A percentile compares a stretch with the other conserved stretches of the same genome.
Evolutionary conservation across 352 stramenopile species (phyloP).

Genomic region (Globisporangium radiosum): DNA sequence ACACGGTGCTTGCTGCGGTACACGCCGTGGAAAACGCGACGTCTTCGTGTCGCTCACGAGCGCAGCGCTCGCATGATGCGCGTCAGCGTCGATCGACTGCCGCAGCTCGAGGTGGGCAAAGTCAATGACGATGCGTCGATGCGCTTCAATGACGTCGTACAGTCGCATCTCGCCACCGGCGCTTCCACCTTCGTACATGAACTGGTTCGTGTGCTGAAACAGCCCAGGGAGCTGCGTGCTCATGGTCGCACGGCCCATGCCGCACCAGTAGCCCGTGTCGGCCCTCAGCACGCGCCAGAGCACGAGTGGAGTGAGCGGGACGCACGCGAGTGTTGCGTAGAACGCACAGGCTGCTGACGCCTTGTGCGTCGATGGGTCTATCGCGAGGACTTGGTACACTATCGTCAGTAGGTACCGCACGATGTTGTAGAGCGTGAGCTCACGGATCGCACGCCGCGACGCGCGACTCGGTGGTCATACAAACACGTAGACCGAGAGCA

Average conservation of each 20-base stretch:
- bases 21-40: not conserved
- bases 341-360: constrained; percentile 7
- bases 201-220: constrained; percentile 14
- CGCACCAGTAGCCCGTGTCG: constrained; percentile 44
- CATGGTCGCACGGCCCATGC: constrained; percentile 13
- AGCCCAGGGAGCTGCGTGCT: constrained; percentile 10
- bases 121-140: constrained; percentile 46
- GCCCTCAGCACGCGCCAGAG: constrained; percentile 38
- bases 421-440: constrained; percentile 14
- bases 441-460: constrained; percentile 21
- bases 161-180: constrained; percentile 4
- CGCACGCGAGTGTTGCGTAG: constrained; percentile 14
- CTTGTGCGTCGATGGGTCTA: constrained; percentile 15
- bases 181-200: not conserved
- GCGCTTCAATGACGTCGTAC: constrained; percentile 45
- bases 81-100: constrained; percentile 22
- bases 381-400: constrained; percentile 13
- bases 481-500: constrained; percentile 27
- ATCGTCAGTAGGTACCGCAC: constrained; percentile 4
- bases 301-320: constrained; percentile 25
- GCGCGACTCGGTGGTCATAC: constrained; percentile 25
- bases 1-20: constrained; percentile 25
- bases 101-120: constrained; percentile 30
- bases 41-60: constrained; percentile 28
- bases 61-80: constrained; percentile 8